These are phyloP conservation scores for Thelephora terrestris DNA, from an alignment of 1,284 basidiomycete species.

Conservation along the genomic window DNA sequence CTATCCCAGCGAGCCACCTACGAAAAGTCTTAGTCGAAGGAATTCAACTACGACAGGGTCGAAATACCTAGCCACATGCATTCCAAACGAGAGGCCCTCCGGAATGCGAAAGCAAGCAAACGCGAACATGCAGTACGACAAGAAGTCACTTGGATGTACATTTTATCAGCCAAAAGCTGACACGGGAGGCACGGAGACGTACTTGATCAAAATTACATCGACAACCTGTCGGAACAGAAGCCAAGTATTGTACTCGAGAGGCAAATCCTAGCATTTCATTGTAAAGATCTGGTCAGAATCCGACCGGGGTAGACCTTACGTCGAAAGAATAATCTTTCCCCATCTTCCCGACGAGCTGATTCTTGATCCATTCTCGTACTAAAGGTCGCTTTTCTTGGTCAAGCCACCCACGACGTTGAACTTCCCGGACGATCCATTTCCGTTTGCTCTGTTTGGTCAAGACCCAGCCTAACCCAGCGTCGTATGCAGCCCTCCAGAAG, in stretches of 20 bases:
- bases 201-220: slow-evolving; percentile 95
- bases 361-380: slow-evolving; percentile 74
- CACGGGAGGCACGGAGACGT: slow-evolving; percentile 21
- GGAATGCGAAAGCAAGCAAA: slow-evolving; percentile 85
- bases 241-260: slow-evolving; percentile 85
- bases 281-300: slow-evolving; percentile 5
- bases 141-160: slow-evolving; percentile 62
- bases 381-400: slow-evolving; percentile 59
- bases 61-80: slow-evolving; percentile 67
- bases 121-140: slow-evolving; percentile 93
- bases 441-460: slow-evolving; percentile 91
- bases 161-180: slow-evolving; percentile 5
- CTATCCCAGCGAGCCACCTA: slow-evolving; percentile 82
- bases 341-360: slow-evolving; percentile 89
- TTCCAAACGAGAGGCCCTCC: slow-evolving; percentile 58
- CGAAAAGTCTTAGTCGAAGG: background rate
- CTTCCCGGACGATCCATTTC: slow-evolving; percentile 82
- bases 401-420: slow-evolving; percentile 80
- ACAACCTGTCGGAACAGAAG: slow-evolving; percentile 87
- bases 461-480: slow-evolving; percentile 89
- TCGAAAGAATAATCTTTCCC: slow-evolving; percentile 90
- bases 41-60: background rate
- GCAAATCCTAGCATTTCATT: slow-evolving; percentile 46
- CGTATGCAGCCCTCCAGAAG: slow-evolving; percentile 91
- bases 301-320: slow-evolving; percentile 32